Conservation (phyloP, 2,329 filamentous ascomycete species). For the Stemphylium beticola region DNA sequence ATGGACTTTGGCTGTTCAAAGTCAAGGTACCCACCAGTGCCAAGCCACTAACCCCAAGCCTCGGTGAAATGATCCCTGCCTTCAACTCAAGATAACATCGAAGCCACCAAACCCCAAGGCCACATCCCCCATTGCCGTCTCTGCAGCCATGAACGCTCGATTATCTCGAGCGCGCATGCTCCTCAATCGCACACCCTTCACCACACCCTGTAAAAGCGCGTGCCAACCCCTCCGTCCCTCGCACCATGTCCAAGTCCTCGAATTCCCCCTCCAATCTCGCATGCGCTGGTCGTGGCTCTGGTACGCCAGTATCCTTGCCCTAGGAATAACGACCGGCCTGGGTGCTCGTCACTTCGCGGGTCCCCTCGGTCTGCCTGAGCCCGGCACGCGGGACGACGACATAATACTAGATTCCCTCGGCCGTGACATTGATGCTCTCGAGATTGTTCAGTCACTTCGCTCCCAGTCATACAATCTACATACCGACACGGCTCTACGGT, state of each 20-base stretch:
- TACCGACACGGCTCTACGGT: slow-evolving; percentile 28
- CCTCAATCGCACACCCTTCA: slow-evolving; percentile 15
- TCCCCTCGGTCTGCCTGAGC: slow-evolving; percentile 32
- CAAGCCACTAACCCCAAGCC: slow-evolving; percentile 35
- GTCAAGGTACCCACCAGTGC: slow-evolving; percentile 5
- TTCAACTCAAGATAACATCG: background rate
- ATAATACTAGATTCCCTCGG: slow-evolving; percentile 33
- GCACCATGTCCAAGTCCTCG: slow-evolving; percentile 10
- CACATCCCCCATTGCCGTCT: slow-evolving; percentile 4
- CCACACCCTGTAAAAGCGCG: background rate
- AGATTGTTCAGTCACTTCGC: slow-evolving; percentile 42
- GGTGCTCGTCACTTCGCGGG: slow-evolving; percentile 33
- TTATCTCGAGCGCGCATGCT: slow-evolving; percentile 32
- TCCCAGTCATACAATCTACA: slow-evolving; percentile 35
- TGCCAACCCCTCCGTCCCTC: slow-evolving; percentile 1
- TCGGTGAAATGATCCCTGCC: slow-evolving; percentile 23
- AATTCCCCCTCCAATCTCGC: slow-evolving; percentile 26
- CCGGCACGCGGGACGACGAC: slow-evolving; percentile 39
- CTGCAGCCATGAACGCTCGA: slow-evolving; percentile 7
- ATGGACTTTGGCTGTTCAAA: background rate
- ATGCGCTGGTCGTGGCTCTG: slow-evolving; percentile 41
- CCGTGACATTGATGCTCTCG: slow-evolving; percentile 38
- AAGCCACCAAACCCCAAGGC: slow-evolving; percentile 1
- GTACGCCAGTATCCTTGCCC: slow-evolving; percentile 38
- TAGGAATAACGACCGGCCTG: slow-evolving; percentile 34